Percentiles rank a stretch among this genome's conserved stretches.
Conservation (phyloP, 371 early-diverging fungal species). For the Parasitella parasitica region DNA sequence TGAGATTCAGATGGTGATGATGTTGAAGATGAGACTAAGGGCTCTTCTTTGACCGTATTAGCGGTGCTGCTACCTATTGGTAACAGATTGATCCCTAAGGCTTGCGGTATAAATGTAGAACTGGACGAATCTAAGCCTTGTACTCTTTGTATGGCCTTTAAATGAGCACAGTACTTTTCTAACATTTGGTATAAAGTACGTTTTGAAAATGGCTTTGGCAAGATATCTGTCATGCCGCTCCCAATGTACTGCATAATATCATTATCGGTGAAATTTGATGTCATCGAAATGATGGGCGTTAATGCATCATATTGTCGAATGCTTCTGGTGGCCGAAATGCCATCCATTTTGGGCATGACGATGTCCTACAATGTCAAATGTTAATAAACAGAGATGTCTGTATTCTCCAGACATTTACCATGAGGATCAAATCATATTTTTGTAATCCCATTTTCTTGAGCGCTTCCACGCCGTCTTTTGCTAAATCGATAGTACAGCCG, state of each 20-base stretch:
- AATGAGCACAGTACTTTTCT: constrained; percentile 65
- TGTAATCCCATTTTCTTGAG: constrained; percentile 61
- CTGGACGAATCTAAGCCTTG: constrained; percentile 7
- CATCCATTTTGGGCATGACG: constrained; percentile 77
- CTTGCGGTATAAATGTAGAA: background rate
- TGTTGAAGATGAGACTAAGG: background rate
- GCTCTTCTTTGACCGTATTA: background rate
- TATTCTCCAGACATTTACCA: constrained; percentile 51
- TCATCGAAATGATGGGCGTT: constrained; percentile 83
- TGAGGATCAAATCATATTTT: constrained; percentile 77
- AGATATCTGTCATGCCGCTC: constrained; percentile 80
- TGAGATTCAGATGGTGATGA: background rate
- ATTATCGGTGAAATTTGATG: constrained; percentile 65
- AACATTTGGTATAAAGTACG: constrained; percentile 53
- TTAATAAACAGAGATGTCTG: background rate
- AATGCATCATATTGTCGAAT: constrained; percentile 74
- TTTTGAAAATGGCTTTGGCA: constrained; percentile 78
- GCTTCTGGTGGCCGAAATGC: constrained; percentile 68
- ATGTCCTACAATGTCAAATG: constrained; percentile 61
- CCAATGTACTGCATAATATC: constrained; percentile 72
- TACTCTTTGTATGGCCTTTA: constrained; percentile 32
- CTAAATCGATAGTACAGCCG: constrained; percentile 74
- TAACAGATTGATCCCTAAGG: constrained; percentile 4
- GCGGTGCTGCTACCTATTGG: background rate
- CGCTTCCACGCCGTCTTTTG: constrained; percentile 74